Percentiles rank a stretch among this genome's conserved stretches.
Evolutionary conservation across 306 rosid species (phyloP).

Genomic region (Geum urbanum): DNA sequence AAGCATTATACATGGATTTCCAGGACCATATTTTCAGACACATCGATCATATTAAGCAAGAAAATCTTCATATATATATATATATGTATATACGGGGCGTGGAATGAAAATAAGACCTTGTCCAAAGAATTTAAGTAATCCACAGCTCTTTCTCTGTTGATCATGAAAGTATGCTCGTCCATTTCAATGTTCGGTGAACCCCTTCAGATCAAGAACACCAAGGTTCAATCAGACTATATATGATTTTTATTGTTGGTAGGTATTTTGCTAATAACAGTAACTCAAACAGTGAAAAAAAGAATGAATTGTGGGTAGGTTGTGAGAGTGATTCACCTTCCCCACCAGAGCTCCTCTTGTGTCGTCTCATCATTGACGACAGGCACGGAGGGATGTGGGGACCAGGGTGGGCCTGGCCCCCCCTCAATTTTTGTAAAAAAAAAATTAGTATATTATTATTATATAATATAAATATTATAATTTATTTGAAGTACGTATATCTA

Average conservation of each 20-base stretch:
- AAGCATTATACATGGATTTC: not conserved
- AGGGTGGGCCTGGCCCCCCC: too few species aligned
- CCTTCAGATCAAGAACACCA: constrained; percentile 29
- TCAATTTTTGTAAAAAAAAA: too few species aligned
- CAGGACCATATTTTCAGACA: not conserved
- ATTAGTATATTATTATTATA: too few species aligned
- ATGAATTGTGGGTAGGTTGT: too few species aligned
- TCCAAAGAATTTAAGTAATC: constrained; percentile 88
- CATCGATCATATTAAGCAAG: not conserved
- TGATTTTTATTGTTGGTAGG: too few species aligned
- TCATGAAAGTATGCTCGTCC: constrained; percentile 75
- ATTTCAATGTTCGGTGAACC: constrained; percentile 94
- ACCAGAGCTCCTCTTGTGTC: constrained; percentile 77
- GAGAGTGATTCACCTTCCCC: constrained; percentile 65
- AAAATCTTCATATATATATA: not conserved
- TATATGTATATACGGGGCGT: too few species aligned
- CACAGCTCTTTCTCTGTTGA: constrained; percentile 85
- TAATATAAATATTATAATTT: too few species aligned
- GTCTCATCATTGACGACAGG: constrained; percentile 63
- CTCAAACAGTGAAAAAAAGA: not conserved
- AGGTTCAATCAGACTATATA: not conserved
- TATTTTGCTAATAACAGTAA: too few species aligned
- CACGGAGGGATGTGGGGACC: too few species aligned
- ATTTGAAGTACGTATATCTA: too few species aligned
- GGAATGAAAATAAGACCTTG: constrained; percentile 38